Base-by-base conservation (phyloP, 2,329 filamentous ascomycete species). In the Venturiaceae sp. region DNA sequence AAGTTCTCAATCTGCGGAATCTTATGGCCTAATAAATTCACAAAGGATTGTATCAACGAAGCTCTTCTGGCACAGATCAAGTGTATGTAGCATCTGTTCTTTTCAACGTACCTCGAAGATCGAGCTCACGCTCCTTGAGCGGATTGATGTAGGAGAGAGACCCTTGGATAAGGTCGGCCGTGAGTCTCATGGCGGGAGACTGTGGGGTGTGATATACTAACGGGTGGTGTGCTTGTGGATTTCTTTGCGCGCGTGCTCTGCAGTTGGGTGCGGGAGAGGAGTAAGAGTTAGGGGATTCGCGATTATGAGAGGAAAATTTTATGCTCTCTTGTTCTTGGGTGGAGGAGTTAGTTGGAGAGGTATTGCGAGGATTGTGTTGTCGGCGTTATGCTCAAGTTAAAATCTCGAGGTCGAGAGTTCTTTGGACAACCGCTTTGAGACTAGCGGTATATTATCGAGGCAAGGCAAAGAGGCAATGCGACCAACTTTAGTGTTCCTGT, bases 131-230 rank as follows among this genome's bases (percentile, higher is more conserved):
- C 83, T 99, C 94, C 79, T 94, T 95, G 75, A 99, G 83, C 73
- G 92, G 92, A 77, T 97, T 99, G 77, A 97, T 88, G 82, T 96
- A 99, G 74, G 92, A 96, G 66, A 96, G 87, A 71, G 94, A 96
- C 75, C 84, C 86, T 75, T 90, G 84, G 77, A 99, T 95, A 69
- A 97, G 85, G 75, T 97, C 94, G 66, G 90, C 86, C 63, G 92
- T 96, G 77, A 99, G 85, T 81, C 92, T 87, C 94, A 99, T 97
- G 53, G 63, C 77, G 57, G 16, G n/a, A 33, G 55, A n/a, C 26
- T 37, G 3, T 26, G 11, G 9, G 44, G 23, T 26, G 44, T 50
- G 44, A 19, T 53, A 53, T 50, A 50, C 44, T 50, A 6, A 50
- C 44, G 44, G 30, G 14, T 50, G 23, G 13, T 28, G 26, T 23